Evolutionary conservation across 768 basidiomycete genomes (phyloP).

Genomic region (Lactarius sp.): DNA sequence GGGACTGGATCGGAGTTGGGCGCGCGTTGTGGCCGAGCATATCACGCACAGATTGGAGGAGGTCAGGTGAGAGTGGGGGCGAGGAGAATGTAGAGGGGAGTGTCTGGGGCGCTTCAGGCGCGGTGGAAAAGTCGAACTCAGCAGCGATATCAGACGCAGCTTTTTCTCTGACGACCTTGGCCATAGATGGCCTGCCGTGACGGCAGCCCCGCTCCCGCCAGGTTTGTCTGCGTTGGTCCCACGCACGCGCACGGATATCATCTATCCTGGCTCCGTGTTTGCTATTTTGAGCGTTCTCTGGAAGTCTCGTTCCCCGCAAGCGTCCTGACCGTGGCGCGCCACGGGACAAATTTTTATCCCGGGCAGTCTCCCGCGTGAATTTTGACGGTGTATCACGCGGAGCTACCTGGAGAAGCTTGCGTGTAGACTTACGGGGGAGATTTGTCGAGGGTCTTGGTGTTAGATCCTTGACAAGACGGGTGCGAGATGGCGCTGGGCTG

Average conservation of each 20-base stretch:
- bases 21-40: conserved; percentile 49
- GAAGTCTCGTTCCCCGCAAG: not conserved
- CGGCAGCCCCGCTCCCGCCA: not conserved
- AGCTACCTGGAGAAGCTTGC: conserved; percentile 21
- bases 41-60: conserved; percentile 53
- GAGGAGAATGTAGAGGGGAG: conserved; percentile 50
- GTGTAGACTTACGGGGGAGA: conserved; percentile 4
- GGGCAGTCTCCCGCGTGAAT: conserved; percentile 12
- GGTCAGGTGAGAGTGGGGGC: conserved; percentile 63
- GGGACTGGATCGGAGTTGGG: conserved; percentile 77
- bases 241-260: not conserved
- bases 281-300: not conserved
- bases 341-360: not conserved
- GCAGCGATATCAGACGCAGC: conserved; percentile 26
- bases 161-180: not conserved
- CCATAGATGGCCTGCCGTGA: not conserved
- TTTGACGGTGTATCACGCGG: conserved; percentile 8
- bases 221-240: not conserved
- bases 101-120: conserved; percentile 26
- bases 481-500: conserved; percentile 30
- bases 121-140: conserved; percentile 37
- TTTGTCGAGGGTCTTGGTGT: conserved; percentile 7
- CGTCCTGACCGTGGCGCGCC: not conserved
- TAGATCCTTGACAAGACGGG: conserved; percentile 24
- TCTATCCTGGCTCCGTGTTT: not conserved